Conservation (phyloP, 2,329 filamentous ascomycete genomes). For the Alternaria postmessia region DNA sequence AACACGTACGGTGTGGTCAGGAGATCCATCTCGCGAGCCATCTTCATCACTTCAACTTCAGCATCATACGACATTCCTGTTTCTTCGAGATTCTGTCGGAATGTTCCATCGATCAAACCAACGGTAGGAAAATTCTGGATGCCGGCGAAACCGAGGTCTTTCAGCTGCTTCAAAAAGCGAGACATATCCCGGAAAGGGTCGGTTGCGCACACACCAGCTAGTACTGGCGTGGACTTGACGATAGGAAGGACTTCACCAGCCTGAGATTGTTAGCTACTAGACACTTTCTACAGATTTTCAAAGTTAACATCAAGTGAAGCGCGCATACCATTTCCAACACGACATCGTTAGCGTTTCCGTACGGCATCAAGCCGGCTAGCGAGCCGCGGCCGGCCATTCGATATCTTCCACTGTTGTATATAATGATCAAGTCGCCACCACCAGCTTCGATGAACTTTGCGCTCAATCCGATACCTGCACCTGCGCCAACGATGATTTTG, state of each 20-base stretch:
- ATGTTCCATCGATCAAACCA: conserved; percentile 73
- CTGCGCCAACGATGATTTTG: conserved; percentile 71
- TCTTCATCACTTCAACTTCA: conserved; percentile 71
- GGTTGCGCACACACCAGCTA: conserved; percentile 75
- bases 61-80: conserved; percentile 73
- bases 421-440: conserved; percentile 73
- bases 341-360: conserved; percentile 74
- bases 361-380: conserved; percentile 74
- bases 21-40: conserved; percentile 67
- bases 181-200: conserved; percentile 73
- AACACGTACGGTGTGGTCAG: conserved; percentile 77
- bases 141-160: conserved; percentile 70
- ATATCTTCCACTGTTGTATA: conserved; percentile 77
- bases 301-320: background rate
- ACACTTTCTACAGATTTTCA: too few species aligned
- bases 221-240: conserved; percentile 69
- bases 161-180: conserved; percentile 67
- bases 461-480: conserved; percentile 73
- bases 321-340: conserved; percentile 70
- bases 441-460: conserved; percentile 75
- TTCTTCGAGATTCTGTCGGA: conserved; percentile 73
- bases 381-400: conserved; percentile 77
- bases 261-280: conserved; percentile 42
- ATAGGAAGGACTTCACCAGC: conserved; percentile 72
- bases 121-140: conserved; percentile 80